Evolutionary conservation across 805 yeast species (phyloP), one percentile per base, ranked within the genome.

Genomic region (Monosporozyma siamensis): DNA sequence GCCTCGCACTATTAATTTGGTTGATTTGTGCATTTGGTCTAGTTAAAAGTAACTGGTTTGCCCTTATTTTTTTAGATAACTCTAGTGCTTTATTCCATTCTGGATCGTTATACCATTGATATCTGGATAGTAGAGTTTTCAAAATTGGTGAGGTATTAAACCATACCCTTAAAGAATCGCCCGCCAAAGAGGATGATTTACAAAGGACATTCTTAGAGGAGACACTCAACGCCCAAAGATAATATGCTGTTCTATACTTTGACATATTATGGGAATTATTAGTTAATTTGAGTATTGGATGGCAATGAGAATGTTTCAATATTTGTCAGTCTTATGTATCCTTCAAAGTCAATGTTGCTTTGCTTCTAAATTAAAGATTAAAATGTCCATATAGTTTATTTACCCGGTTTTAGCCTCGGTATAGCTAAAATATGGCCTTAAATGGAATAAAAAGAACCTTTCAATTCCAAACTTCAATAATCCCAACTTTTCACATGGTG

Each of bases 41-140:
- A 15, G 9, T 12, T 9, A 36, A 24, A 15, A 17, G 27, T 23
- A n/a, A 25, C 14, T 29, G 30, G 24, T 31, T 40, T 6, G 38
- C 27, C 43, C 46, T 50, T 10, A 50, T 42, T 17, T 43, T 41
- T 11, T 50, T 46, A 10, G 64, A 52, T 18, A 61, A 34, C 21
- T 43, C 43, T 26, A 43, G 52, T 7, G 65, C 64, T 10, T 47
- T 29, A 29, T 58, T 56, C 65, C 65, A 61, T 20, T 53, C 50
- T n/a, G 56, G 54, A 43, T 61, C 65, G 30, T 55, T 25, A 37
- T 51, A 58, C 52, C 59, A 56, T 39, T 57, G 58, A 34, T 40
- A 55, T 8, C 45, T 40, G 20, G 46, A 44, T 20, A 58, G 38
- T 5, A 53, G 25, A 0, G 60, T 58, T 32, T 55, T 55, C 5